Base-by-base conservation (phyloP, 345 rosid genomes). In the Moricandia moricandioides region DNA sequence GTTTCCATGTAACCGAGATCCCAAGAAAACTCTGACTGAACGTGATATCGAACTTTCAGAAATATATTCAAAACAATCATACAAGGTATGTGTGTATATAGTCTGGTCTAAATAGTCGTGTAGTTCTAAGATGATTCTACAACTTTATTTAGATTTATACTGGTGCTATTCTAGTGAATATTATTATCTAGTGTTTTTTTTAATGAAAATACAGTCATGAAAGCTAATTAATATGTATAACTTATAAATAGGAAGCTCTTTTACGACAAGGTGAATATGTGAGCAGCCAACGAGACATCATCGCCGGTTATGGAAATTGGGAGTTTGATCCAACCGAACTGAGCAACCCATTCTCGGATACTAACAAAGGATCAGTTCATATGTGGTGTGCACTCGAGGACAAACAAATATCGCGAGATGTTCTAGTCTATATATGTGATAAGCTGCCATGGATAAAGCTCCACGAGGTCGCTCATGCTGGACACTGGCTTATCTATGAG, bases 311-410 rank as follows among this genome's bases (percentile, higher is more conserved):
- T 29, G 84, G 75, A 0, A 86, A 83, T 58, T 93, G 98, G 98
- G 97, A 86, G 68, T 91, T 93, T 34, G 88, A 86, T 75, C 92
- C 96, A 37, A 43, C 79, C 30, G 92, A 87, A 63, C 24, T 93
- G 40, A 69, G 13, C 3, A 85, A 91, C 76, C 94, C 97, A 2
- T 89, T 87, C 67, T 80, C 87, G 0, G 64, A 85, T 51, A 70
- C 69, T 16, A 70, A 57, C 47, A 81, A 85, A 72, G 89, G 88
- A 0, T 81, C 83, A 0, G 83, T 91, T 14, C 92, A 93, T 60
- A 75, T 93, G 3, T 93, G 98, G 97, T 87, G 88, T 75, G 92
- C 86, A 14, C 63, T 68, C 2, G 86, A 80, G 18, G 97, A 93
- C 78, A 80, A 84, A 81, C 84, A 89, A 70, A 85, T 88, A 52